phyloP scores from a whole-genome alignment of 2,329 filamentous ascomycete genomes.

The Byssochlamys sp. region DNA sequence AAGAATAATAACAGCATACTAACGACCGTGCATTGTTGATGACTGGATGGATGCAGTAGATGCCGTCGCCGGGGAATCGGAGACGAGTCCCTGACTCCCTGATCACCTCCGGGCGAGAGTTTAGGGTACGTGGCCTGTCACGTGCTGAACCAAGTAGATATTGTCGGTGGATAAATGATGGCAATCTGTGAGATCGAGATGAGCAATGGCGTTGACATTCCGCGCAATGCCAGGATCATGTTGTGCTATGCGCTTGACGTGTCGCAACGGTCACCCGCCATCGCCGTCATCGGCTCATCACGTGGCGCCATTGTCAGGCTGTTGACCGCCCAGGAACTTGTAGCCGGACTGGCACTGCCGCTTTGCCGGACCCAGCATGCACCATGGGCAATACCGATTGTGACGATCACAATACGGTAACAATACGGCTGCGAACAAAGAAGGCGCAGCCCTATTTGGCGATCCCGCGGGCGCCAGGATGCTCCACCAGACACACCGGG shows the following conservation, averaged over 20 bases:
- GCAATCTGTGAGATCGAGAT: not conserved
- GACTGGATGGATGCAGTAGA: not conserved
- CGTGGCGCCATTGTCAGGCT: constrained; percentile 16
- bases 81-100: not conserved
- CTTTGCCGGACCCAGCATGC: constrained; percentile 7
- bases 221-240: not conserved
- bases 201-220: not conserved
- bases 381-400: constrained; percentile 7
- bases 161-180: no score
- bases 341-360: not conserved
- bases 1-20: not conserved
- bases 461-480: constrained; percentile 15
- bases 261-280: constrained; percentile 1
- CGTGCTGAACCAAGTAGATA: not conserved
- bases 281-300: constrained; percentile 17
- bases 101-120: not conserved
- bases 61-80: not conserved
- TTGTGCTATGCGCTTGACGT: constrained; percentile 1
- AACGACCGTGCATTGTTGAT: not conserved
- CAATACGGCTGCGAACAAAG: constrained; percentile 6
- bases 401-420: constrained; percentile 12
- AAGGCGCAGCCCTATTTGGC: constrained; percentile 13
- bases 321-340: constrained; percentile 5
- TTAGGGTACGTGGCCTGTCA: not conserved
- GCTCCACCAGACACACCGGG: not conserved